Conservation (phyloP, 2,329 filamentous ascomycete species). For the Cytospora mali region DNA sequence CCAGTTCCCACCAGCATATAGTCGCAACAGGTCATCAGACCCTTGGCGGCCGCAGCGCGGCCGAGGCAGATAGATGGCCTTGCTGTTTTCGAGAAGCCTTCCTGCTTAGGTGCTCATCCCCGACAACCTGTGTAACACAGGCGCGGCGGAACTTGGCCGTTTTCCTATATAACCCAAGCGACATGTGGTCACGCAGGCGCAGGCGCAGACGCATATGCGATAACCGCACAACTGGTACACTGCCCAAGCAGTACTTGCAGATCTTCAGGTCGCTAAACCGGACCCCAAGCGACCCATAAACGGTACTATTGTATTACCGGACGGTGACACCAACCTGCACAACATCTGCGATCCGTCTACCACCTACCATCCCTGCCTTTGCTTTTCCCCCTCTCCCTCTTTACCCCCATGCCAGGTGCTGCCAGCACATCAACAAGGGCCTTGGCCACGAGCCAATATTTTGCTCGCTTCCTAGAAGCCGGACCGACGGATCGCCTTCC, state of each 20-base stretch:
- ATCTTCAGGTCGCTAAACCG: not conserved
- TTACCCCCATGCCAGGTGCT: not conserved
- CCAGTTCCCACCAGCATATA: not conserved
- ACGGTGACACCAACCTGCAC: not conserved
- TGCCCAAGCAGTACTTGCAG: not conserved
- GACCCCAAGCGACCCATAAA: not conserved
- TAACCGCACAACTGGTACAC: not conserved
- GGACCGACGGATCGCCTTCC: not conserved
- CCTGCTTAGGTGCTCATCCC: not conserved
- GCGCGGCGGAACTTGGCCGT: not conserved
- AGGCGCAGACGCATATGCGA: conserved; percentile 6
- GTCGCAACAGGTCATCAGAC: not conserved
- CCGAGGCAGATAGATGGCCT: not conserved
- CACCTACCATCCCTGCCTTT: not conserved
- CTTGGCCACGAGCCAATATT: not conserved
- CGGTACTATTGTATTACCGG: not conserved
- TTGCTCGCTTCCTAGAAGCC: not conserved
- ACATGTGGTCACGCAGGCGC: conserved; percentile 9
- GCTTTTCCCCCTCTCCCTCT: not conserved
- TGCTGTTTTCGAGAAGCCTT: not conserved
- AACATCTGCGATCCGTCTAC: not conserved
- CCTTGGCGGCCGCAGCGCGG: not conserved
- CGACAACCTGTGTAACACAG: not conserved
- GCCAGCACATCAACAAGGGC: conserved; percentile 2
- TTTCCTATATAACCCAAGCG: not conserved